phyloP scores from a whole-genome alignment of 768 basidiomycete species.

The Boletus edulis region DNA sequence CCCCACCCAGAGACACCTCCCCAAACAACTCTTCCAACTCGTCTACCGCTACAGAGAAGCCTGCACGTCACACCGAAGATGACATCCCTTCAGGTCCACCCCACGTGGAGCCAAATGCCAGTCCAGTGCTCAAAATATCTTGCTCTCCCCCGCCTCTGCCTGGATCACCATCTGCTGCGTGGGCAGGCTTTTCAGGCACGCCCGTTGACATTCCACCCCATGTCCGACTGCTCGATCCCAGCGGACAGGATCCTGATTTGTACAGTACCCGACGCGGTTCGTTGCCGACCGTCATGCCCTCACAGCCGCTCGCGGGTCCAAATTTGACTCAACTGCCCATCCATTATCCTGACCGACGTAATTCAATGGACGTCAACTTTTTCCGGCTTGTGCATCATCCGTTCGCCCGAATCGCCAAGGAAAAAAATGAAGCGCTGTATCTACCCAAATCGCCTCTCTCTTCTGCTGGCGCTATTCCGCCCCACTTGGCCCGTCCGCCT shows the following conservation, averaged over 20 bases:
- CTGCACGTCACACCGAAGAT: constrained; percentile 22
- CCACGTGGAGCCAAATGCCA: constrained; percentile 3
- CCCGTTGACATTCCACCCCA: constrained; percentile 22
- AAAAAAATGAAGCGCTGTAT: constrained; percentile 34
- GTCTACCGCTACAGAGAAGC: constrained; percentile 43
- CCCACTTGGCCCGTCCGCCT: constrained; percentile 36
- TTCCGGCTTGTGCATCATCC: constrained; percentile 52
- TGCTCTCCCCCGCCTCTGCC: constrained; percentile 17
- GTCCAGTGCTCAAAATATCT: constrained; percentile 24
- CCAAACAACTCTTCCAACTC: constrained; percentile 30
- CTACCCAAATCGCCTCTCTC: constrained; percentile 34
- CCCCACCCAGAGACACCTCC: constrained; percentile 21
- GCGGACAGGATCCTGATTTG: constrained; percentile 30
- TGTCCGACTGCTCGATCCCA: constrained; percentile 22
- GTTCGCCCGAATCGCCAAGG: constrained; percentile 32
- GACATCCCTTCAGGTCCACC: constrained; percentile 2
- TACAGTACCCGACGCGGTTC: constrained; percentile 50
- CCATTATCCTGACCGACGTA: constrained; percentile 36
- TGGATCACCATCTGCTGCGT: constrained; percentile 10
- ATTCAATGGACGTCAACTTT: constrained; percentile 41
- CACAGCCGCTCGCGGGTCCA: constrained; percentile 21
- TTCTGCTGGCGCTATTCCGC: constrained; percentile 29
- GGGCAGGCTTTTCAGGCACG: constrained; percentile 37
- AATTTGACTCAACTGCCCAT: constrained; percentile 36
- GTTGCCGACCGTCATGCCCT: constrained; percentile 42